Percentiles rank a stretch among this genome's conserved stretches.
phyloP scores from a whole-genome alignment of 768 basidiomycete genomes.

The Lentinula aciculospora region DNA sequence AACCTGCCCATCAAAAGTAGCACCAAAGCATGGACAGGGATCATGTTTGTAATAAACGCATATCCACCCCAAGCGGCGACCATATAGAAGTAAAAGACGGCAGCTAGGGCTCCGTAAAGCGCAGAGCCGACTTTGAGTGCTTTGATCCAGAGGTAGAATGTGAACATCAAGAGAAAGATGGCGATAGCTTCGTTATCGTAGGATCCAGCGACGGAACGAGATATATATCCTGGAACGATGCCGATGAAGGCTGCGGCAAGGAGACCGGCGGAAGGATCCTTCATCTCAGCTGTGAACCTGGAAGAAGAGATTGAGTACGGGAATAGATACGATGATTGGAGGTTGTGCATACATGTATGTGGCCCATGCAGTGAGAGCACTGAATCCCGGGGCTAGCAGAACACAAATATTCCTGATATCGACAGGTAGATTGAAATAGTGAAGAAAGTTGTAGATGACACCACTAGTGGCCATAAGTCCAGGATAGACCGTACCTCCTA shows the following conservation, averaged over 20 bases:
- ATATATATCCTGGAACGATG: conserved; percentile 97
- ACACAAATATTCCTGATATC: conserved; percentile 98
- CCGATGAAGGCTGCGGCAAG: conserved; percentile 97
- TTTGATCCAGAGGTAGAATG: conserved; percentile 96
- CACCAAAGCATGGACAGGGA: conserved; percentile 92
- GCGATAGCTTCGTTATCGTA: conserved; percentile 99
- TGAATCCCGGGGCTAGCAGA: conserved; percentile 93
- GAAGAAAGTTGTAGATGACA: conserved; percentile 90
- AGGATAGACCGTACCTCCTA: conserved; percentile 97
- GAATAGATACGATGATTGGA: neutral
- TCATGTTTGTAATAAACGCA: conserved; percentile 99
- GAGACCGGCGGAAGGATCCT: conserved; percentile 92
- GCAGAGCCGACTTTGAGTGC: conserved; percentile 93
- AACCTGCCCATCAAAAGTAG: conserved; percentile 96
- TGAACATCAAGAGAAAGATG: conserved; percentile 99
- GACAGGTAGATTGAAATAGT: conserved; percentile 86
- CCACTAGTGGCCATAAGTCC: conserved; percentile 98
- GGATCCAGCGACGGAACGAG: conserved; percentile 96
- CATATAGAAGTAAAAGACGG: conserved; percentile 99
- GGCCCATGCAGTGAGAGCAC: conserved; percentile 93
- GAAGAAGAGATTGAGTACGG: conserved; percentile 2
- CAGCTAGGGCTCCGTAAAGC: conserved; percentile 83
- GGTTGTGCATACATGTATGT: conserved; percentile 75
- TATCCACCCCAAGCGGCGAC: conserved; percentile 99
- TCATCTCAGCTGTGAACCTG: conserved; percentile 97